Evolutionary conservation across 2,329 filamentous ascomycete genomes (phyloP), one percentile per base, ranked within the genome.

Genomic region (Aureobasidium musti): DNA sequence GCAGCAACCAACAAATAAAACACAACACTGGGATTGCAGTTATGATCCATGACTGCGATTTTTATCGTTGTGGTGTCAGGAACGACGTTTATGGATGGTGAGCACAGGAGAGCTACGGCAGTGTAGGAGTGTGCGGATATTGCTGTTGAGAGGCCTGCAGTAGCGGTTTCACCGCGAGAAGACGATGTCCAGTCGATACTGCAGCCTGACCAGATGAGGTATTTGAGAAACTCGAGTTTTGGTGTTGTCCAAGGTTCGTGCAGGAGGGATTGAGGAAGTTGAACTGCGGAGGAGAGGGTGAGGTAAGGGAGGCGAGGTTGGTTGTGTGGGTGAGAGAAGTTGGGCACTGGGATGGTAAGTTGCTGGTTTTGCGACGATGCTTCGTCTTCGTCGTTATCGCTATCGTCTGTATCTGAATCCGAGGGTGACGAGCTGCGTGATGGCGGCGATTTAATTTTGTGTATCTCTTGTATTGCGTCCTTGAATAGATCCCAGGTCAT

Each of bases 401-500:
- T 37, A 8, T 30, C 37, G 14, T 54, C 54, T 41, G 53, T 28
- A 7, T 66, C 50, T 39, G 59, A 63, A 33, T 63, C 45, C 11
- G 59, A 63, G 8, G 59, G 26, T 35, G 59, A 11, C 72, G 73
- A 53, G 72, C 70, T 17, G 72, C 74, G 56, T 35, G 54, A 63
- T 39, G 59, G 59, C 8, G 26, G 47, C 19, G 49, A 33, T 39
- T 35, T 28, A 57, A 30, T 50, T 66, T 14, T 47, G 26, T 53
- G 33, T 47, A 61, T 49, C 35, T 65, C 50, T 50, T 49, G 53
- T 19, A 45, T n/a, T 74, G 66, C 72, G 72, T 49, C 53, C 28
- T 67, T 70, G 67, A 77, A 77, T 54, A 76, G 72, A 11, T 63
- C 54, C 71, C 72, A 77, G n/a, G 72, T 75, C 69, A 77, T 71